Percentiles rank a stretch among this genome's conserved stretches.
Conservation (phyloP, 2,329 filamentous ascomycete genomes). For the Aspergillus sp. region DNA sequence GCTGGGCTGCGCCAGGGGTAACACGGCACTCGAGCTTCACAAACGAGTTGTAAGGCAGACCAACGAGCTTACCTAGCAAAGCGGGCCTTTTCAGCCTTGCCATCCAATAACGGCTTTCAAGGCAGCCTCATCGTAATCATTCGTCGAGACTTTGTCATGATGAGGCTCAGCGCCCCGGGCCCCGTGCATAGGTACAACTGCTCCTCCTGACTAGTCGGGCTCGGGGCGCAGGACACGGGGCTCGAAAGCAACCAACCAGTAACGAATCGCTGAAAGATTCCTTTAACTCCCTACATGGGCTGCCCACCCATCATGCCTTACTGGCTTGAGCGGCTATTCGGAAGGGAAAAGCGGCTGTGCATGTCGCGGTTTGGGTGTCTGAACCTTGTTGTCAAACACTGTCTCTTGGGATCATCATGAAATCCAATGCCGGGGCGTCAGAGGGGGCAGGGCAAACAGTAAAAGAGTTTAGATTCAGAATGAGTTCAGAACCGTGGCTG, state of each 20-base stretch:
- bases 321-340: too few species aligned
- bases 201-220: background rate
- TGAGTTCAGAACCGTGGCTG: too few species aligned
- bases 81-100: constrained; percentile 3
- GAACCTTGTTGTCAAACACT: background rate
- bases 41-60: background rate
- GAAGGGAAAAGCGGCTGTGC: background rate
- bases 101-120: background rate
- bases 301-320: too few species aligned
- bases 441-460: background rate
- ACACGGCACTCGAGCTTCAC: background rate
- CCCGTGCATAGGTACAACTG: background rate
- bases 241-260: background rate
- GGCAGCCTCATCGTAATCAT: background rate
- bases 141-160: background rate
- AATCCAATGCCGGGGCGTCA: background rate
- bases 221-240: too few species aligned
- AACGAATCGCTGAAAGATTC: background rate
- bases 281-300: too few species aligned
- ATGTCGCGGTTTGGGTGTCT: background rate
- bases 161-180: constrained; percentile 4
- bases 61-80: background rate
- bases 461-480: background rate
- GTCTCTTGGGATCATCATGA: background rate
- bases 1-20: background rate